These are phyloP conservation scores for Rugosomyces carneus DNA, from an alignment of 1,284 basidiomycete species.

Conservation along the genomic window DNA sequence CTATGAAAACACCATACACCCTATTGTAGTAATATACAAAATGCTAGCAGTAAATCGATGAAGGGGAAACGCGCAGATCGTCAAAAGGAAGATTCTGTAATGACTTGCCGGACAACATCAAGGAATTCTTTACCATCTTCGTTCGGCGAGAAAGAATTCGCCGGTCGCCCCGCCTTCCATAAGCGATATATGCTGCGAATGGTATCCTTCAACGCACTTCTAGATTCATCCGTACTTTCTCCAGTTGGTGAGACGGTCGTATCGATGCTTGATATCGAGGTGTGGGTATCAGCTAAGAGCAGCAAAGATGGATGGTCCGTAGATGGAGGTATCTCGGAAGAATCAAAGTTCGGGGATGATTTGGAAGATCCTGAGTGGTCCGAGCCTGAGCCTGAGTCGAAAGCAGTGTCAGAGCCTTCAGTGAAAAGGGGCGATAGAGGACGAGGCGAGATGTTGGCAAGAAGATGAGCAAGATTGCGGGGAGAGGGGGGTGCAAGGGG, in stretches of 20 bases:
- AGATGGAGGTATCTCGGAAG: slow-evolving; percentile 3
- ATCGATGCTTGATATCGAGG: slow-evolving; percentile 1
- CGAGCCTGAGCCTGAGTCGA: slow-evolving; percentile 20
- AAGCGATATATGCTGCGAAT: slow-evolving; percentile 46
- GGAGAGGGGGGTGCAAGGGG: slow-evolving; percentile 35
- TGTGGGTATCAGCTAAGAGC: slow-evolving; percentile 2
- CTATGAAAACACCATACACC: no score
- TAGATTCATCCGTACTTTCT: slow-evolving; percentile 16
- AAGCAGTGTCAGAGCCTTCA: slow-evolving; percentile 22
- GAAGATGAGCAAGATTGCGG: slow-evolving; percentile 27
- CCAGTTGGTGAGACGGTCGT: not conserved
- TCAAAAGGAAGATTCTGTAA: slow-evolving; percentile 20
- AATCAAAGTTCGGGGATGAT: slow-evolving; percentile 7
- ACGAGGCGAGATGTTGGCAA: slow-evolving; percentile 27
- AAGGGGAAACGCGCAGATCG: not conserved
- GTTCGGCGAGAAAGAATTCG: slow-evolving; percentile 5
- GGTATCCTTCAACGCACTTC: slow-evolving; percentile 33
- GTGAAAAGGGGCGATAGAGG: slow-evolving; percentile 22
- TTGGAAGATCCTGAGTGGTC: not conserved
- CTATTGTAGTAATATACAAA: no score
- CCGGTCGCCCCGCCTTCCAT: slow-evolving; percentile 35
- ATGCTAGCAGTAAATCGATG: no score
- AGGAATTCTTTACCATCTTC: slow-evolving; percentile 33
- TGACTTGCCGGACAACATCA: slow-evolving; percentile 30
- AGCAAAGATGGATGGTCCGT: not conserved